Percentiles rank a stretch among this genome's conserved stretches.
Evolutionary conservation across 345 rosid species (phyloP).

Genomic region (Anacardium occidentale): DNA sequence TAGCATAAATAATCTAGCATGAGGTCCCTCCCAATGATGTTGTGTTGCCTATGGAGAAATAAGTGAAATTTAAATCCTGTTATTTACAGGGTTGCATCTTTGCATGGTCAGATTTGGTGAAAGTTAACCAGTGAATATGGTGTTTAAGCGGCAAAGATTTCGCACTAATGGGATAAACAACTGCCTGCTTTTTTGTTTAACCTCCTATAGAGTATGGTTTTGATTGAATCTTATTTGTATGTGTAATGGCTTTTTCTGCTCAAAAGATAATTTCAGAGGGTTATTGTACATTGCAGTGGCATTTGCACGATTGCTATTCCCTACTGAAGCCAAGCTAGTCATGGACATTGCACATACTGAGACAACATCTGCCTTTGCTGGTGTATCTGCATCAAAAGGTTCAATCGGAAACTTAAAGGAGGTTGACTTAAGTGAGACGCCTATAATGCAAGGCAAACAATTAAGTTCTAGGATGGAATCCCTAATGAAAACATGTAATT

Average conservation of each 20-base stretch:
- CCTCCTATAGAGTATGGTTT: background rate
- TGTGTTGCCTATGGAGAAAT: too few species aligned
- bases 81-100: background rate
- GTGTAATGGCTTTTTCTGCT: background rate
- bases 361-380: slow-evolving; percentile 66
- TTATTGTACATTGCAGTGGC: slow-evolving; percentile 59
- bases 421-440: slow-evolving; percentile 92
- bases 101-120: background rate
- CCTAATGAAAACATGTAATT: slow-evolving; percentile 84
- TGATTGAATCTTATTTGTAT: slow-evolving; percentile 4
- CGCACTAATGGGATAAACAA: background rate
- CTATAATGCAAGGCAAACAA: slow-evolving; percentile 62
- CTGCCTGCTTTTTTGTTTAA: background rate
- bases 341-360: slow-evolving; percentile 83
- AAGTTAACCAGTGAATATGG: background rate
- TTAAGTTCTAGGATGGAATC: slow-evolving; percentile 72
- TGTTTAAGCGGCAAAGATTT: background rate
- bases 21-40: background rate
- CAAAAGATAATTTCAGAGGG: slow-evolving; percentile 5
- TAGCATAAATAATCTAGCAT: background rate
- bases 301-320: slow-evolving; percentile 80
- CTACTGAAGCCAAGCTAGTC: slow-evolving; percentile 88
- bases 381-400: slow-evolving; percentile 54
- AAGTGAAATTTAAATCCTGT: background rate
- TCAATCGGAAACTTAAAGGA: slow-evolving; percentile 62